Base-by-base conservation (phyloP, 495 filamentous ascomycete genomes). In the Aspergillus baeticus region DNA sequence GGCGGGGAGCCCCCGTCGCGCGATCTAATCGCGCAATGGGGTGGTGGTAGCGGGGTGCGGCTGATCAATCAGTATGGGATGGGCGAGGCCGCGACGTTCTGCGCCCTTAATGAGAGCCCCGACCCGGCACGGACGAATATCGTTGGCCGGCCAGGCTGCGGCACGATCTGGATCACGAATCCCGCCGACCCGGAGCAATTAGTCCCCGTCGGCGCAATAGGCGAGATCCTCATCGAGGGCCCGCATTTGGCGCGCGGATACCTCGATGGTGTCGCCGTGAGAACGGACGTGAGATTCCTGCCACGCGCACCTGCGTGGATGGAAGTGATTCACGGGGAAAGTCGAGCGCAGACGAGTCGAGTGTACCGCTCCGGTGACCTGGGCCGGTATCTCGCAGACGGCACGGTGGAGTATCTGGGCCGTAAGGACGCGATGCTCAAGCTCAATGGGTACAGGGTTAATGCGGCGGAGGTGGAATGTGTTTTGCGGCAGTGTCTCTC, bases 371-470 rank as follows among this genome's bases (percentile, higher is more conserved):
- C 90, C 6, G 91, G 91, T 0, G 90, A 95, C 62, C 71, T 94
- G 3, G 90, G 90, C 13, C 77, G 91, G 1, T 77, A 90, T 17
- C 74, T 87, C 10, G 78, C 88, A 50, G 85, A 92, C 60, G 83
- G 78, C 4, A 84, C 81, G 11, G 85, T 94, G 46, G 83, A 88
- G 45, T 89, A 91, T 48, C 67, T 89, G 8, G 90, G 90, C 2
- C 81, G 90, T 10, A 84, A 82, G 2, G 90, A 95, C 63, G 86
- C 89, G 52, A 87, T 93, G 67, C 80, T 92, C 21, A 95, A 95
- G 65, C 77, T 95, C 0, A 78, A 89, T 10, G 90, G 90, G 0
- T 87, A 90, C 56, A 77, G 90, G 6, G 75, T 95, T 0, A 89
- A 95, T 61, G 83, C 90, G 51, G 81, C 81, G 2, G 89, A 95